phyloP scores from a whole-genome alignment of 805 yeast genomes.

The Candida taoyuanica region DNA sequence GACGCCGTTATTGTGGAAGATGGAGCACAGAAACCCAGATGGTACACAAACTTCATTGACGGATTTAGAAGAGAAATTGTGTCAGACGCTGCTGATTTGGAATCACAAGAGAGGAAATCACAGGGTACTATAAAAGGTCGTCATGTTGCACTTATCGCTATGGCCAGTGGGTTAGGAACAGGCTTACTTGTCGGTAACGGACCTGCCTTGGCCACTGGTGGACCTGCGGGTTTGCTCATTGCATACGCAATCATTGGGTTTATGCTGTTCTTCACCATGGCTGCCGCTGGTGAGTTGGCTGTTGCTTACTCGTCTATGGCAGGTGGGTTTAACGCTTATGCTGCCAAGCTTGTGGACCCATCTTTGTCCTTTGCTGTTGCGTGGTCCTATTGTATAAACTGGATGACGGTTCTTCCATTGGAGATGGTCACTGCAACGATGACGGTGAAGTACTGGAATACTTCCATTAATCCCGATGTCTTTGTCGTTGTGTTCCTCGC shows the following conservation, averaged over 20 bases:
- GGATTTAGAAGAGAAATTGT: background rate
- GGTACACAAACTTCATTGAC: background rate
- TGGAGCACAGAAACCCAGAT: background rate
- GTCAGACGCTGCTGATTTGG: background rate
- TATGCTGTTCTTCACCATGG: conserved; percentile 55
- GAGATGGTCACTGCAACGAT: conserved; percentile 63
- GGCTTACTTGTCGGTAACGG: conserved; percentile 61
- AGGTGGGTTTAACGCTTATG: conserved; percentile 62
- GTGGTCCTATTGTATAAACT: conserved; percentile 60
- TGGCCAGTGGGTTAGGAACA: conserved; percentile 79
- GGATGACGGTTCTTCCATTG: conserved; percentile 57
- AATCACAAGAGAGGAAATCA: background rate
- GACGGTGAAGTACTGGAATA: conserved; percentile 57
- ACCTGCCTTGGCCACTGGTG: conserved; percentile 39
- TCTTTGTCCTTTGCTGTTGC: conserved; percentile 56
- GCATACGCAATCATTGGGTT: conserved; percentile 55
- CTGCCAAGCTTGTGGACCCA: conserved; percentile 50
- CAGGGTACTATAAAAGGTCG: conserved; percentile 9
- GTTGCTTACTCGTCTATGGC: conserved; percentile 52
- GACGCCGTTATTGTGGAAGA: background rate
- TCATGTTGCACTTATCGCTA: conserved; percentile 48
- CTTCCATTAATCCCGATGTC: conserved; percentile 49
- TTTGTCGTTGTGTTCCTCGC: conserved; percentile 51
- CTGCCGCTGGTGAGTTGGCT: conserved; percentile 65
- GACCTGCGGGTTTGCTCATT: conserved; percentile 46